Base-by-base conservation (phyloP, 2,329 filamentous ascomycete species). In the Purpureocillium lavendulum region DNA sequence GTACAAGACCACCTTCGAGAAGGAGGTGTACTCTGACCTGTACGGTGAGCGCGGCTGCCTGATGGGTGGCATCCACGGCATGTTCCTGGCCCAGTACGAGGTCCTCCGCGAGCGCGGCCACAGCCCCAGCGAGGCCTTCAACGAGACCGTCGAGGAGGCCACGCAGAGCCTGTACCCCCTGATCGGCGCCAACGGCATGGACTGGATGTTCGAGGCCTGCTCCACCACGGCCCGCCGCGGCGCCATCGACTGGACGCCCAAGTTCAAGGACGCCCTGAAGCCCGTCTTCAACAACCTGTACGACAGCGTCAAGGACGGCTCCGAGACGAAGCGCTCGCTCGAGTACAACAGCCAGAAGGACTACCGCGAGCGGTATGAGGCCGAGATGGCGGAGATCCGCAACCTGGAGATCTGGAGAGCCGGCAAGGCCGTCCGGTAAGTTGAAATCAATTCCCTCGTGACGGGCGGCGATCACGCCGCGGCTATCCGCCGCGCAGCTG, bases 21-120 rank as follows among this genome's bases (percentile, higher is more conserved):
- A 98, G 84, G 92, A 98, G 77, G 92, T 98, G 64, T 95, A 94
- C 85, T 96, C 88, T 48, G 92, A 97, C 72, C 83, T 98, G 54
- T 98, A 98, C 77, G 92, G 92, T 70, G 92, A 98, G 84, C 89
- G 92, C 73, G 92, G 92, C 65, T 98, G 92, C 82, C 77, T 98
- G 61, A 98, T 98, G 92, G 92, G 92, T 58, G 92, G 92, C 70
- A 98, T 98, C 71, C 92, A 98, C 80, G 92, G 92, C 66, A 98
- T 98, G 92, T 98, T 98, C 86, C 87, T 98, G 55, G 92, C 92
- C 47, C 92, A 98, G 77, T 98, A 98, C 80, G 92, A 98, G 80
- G 92, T 98, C 54, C 89, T 98, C 70, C 89, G 92, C 62, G 92
- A 98, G 82, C 84, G 86, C 56, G 92, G 92, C 70, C 92, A 98